These are phyloP conservation scores for Colletotrichum sp. DNA, from an alignment of 2,329 filamentous ascomycete genomes.

Conservation along the genomic window DNA sequence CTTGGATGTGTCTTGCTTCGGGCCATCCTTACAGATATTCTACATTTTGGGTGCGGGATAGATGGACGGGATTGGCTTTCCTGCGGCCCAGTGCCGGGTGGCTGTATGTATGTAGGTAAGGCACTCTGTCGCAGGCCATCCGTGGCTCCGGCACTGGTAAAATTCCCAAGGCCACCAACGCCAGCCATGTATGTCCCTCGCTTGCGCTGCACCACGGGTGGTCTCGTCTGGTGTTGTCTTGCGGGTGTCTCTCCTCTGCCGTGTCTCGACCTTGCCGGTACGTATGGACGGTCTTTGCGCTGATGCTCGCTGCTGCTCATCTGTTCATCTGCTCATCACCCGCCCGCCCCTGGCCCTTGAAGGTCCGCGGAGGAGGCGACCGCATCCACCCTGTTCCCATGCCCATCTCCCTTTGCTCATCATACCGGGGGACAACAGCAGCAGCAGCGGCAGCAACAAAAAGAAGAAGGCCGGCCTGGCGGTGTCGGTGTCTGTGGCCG, in stretches of 20 bases:
- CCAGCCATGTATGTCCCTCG: not conserved
- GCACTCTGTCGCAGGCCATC: not conserved
- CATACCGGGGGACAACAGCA: not conserved
- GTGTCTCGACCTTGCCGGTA: not conserved
- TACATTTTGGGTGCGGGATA: not conserved
- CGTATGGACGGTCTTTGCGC: not conserved
- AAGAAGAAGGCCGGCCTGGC: not conserved
- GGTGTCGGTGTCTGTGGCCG: not conserved
- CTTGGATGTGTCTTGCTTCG: not conserved
- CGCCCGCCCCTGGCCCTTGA: not conserved
- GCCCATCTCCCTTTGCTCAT: not conserved
- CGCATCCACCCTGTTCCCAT: not conserved
- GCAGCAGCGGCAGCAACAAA: not conserved
- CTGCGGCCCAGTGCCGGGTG: not conserved
- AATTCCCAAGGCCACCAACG: not conserved
- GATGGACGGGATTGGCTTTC: not conserved
- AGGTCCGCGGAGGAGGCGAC: not conserved
- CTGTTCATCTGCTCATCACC: not conserved
- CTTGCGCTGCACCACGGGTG: not conserved
- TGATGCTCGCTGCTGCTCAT: not conserved
- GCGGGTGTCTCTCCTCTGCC: not conserved
- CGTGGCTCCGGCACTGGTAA: not conserved
- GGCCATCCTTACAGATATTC: slow-evolving; percentile 8
- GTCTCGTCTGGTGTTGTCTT: slow-evolving; percentile 1
- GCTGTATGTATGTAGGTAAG: not conserved